Evolutionary conservation across 805 yeast species (phyloP).

Genomic region (Zygosaccharomyces gambellarensis): DNA sequence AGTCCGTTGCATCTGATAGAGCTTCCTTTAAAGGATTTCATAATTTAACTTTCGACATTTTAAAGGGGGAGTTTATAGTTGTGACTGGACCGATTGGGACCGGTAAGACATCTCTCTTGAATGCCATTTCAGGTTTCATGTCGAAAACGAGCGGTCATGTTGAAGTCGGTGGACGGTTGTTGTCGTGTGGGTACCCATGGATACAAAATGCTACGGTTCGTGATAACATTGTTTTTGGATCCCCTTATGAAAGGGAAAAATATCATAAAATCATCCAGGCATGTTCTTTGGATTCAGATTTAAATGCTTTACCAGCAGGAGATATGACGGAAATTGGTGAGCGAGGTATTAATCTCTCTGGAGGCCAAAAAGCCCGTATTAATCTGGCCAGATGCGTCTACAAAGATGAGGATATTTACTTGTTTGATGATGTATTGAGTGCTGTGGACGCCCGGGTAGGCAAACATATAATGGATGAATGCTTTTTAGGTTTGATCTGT

Average conservation of each 20-base stretch:
- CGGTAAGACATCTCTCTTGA: constrained; percentile 71
- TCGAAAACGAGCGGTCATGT: constrained; percentile 48
- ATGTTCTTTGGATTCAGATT: constrained; percentile 64
- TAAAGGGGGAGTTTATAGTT: constrained; percentile 62
- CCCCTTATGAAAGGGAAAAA: constrained; percentile 43
- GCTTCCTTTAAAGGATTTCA: constrained; percentile 41
- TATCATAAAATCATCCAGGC: constrained; percentile 55
- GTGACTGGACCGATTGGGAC: constrained; percentile 67
- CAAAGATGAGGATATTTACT: constrained; percentile 57
- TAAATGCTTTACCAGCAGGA: constrained; percentile 64
- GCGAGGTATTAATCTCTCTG: constrained; percentile 79
- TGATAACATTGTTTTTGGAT: constrained; percentile 70
- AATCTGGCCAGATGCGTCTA: constrained; percentile 77
- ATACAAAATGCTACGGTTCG: constrained; percentile 73
- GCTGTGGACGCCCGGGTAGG: constrained; percentile 89
- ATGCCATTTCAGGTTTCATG: constrained; percentile 72
- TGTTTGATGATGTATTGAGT: constrained; percentile 74
- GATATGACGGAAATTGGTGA: constrained; percentile 81
- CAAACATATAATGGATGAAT: constrained; percentile 63
- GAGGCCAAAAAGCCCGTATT: constrained; percentile 84
- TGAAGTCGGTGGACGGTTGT: constrained; percentile 47
- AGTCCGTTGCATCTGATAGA: constrained; percentile 8
- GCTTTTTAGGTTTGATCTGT: constrained; percentile 55
- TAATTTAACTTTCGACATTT: constrained; percentile 50
- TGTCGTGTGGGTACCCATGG: constrained; percentile 73